Base-by-base conservation (phyloP, 2,329 filamentous ascomycete species). In the Botryosphaeria dothidea region DNA sequence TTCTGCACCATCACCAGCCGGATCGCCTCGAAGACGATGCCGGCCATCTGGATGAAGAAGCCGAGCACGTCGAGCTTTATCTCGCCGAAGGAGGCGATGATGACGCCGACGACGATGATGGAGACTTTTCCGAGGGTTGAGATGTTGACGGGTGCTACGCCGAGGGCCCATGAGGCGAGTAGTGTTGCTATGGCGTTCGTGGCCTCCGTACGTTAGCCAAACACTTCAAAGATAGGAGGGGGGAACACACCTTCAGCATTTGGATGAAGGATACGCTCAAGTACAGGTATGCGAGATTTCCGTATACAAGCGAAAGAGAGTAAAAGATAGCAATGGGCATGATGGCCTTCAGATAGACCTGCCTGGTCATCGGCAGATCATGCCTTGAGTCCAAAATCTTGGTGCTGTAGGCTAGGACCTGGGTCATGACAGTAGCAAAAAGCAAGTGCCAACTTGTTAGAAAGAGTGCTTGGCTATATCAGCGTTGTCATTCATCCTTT, bases 151-250 rank as follows among this genome's bases (percentile, higher is more conserved):
- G 91, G 88, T 13, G 92, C 88, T 67, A 97, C 88, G 65, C 93
- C 92, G 73, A 98, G 88, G 61, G 85, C 83, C 94, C 94, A 98
- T 70, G 92, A 92, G 43, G 92, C 90, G 70, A 98, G 81, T 41
- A 99, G 88, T 62, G 97, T 93, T 62, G 93, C 93, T 66, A 98
- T 93, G 15, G 95, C 94, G 29, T 92, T 98, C 46, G 93, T 97
- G 69, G 95, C 95, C 92, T 93, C 68, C n/a, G 5, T 15, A 15
- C 19, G 46, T 61, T 4, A 21, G 56, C 23, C 19, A 46, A 3
- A 23, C n/a, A 11, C 23, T 46, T 23, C 43, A 46, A 25, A 21
- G 23, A 9, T 46, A 21, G 9, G 9, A 21, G 19, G 43, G 25
- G 27, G 25, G 21, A 2, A 3, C 58, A n/a, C 29, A 52, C 67